These are phyloP conservation scores for Fistulinella cinereoalba DNA, from an alignment of 1,284 basidiomycete genomes.

Conservation along the genomic window DNA sequence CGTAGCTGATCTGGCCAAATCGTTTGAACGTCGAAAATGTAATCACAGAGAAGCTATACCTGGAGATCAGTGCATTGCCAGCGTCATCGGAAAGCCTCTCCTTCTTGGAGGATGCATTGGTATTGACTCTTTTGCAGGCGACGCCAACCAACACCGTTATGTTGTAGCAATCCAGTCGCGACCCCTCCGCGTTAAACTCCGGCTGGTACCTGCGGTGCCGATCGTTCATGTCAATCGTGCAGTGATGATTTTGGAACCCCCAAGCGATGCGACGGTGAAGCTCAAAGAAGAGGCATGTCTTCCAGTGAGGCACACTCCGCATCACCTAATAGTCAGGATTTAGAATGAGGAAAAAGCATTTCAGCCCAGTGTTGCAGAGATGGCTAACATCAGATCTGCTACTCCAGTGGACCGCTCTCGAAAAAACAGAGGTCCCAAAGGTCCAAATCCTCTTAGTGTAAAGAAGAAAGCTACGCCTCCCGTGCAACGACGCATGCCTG, in stretches of 20 bases:
- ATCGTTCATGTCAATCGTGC: constrained; percentile 87
- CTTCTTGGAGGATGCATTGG: constrained; percentile 2
- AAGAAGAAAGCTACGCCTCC: constrained; percentile 70
- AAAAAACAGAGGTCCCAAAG: constrained; percentile 75
- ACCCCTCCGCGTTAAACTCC: constrained; percentile 61
- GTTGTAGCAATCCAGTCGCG: constrained; percentile 80
- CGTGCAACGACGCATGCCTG: background rate
- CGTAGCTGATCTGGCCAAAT: constrained; percentile 85
- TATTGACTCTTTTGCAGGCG: constrained; percentile 47
- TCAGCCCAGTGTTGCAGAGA: constrained; percentile 47
- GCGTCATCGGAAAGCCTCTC: constrained; percentile 70
- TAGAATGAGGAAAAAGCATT: constrained; percentile 58
- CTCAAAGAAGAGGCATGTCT: constrained; percentile 61
- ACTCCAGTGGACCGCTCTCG: constrained; percentile 43
- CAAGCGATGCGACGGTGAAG: constrained; percentile 70
- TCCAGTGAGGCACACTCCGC: background rate
- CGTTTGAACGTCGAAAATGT: constrained; percentile 89
- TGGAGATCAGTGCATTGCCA: constrained; percentile 80
- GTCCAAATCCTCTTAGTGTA: constrained; percentile 89
- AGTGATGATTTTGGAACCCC: constrained; percentile 88
- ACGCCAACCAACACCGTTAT: constrained; percentile 89
- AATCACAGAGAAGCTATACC: constrained; percentile 86
- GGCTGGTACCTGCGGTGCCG: constrained; percentile 77
- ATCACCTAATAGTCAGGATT: constrained; percentile 1
- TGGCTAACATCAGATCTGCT: constrained; percentile 38